Evolutionary conservation across 2,329 filamentous ascomycete species (phyloP).

Genomic region (Leptographium lundbergii): DNA sequence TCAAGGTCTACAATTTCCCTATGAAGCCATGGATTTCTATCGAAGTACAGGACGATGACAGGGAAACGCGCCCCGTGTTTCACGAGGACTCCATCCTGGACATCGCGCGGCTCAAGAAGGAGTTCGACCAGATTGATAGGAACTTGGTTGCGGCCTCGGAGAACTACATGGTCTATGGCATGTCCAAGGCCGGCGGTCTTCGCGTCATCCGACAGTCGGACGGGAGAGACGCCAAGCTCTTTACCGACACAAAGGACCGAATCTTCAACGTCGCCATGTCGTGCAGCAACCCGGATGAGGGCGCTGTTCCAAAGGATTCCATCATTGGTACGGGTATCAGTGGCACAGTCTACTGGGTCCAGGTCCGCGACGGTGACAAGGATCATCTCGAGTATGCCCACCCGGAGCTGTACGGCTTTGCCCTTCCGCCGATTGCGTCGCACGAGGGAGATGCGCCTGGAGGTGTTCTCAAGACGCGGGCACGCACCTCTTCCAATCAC

Average conservation of each 20-base stretch:
- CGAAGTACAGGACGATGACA: constrained; percentile 48
- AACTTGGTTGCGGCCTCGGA: constrained; percentile 82
- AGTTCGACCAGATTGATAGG: constrained; percentile 93
- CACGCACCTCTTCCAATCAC: constrained; percentile 77
- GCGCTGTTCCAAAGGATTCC: constrained; percentile 53
- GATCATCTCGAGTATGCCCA: constrained; percentile 69
- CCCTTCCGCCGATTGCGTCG: constrained; percentile 73
- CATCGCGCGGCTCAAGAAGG: constrained; percentile 89
- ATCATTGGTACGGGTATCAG: constrained; percentile 90
- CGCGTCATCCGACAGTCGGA: constrained; percentile 91
- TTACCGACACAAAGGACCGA: constrained; percentile 81
- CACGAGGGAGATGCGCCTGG: constrained; percentile 86
- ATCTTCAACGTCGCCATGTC: constrained; percentile 90
- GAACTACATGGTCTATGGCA: constrained; percentile 86
- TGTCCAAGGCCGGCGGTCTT: constrained; percentile 85
- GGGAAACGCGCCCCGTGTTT: constrained; percentile 49
- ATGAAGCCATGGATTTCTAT: constrained; percentile 95
- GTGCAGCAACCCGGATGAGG: constrained; percentile 45
- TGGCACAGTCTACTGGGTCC: constrained; percentile 92
- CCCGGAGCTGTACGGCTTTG: constrained; percentile 74
- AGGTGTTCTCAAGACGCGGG: constrained; percentile 88
- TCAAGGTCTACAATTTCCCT: constrained; percentile 88
- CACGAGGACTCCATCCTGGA: constrained; percentile 76
- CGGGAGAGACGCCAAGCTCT: constrained; percentile 81
- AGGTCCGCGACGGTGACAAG: constrained; percentile 62